Conservation (phyloP, 1,139 yeast genomes). For the Kodamaea derodonti region DNA sequence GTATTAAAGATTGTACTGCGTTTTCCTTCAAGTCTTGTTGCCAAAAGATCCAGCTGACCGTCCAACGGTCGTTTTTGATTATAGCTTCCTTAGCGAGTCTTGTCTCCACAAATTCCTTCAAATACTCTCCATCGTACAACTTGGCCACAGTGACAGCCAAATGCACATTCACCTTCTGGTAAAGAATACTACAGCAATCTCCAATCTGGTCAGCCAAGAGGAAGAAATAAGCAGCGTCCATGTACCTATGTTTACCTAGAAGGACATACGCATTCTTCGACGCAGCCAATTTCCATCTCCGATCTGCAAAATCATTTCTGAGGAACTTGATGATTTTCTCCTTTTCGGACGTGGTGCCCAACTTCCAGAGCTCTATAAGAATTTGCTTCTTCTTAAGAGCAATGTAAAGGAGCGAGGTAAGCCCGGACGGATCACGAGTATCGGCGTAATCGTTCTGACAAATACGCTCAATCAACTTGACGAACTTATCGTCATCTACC, state of each 20-base stretch:
- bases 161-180: slow-evolving; percentile 64
- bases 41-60: slow-evolving; percentile 80
- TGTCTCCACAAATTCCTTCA: slow-evolving; percentile 48
- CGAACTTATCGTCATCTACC: slow-evolving; percentile 52
- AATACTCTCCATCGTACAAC: slow-evolving; percentile 44
- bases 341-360: slow-evolving; percentile 75
- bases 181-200: slow-evolving; percentile 74
- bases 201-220: slow-evolving; percentile 71
- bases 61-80: slow-evolving; percentile 73
- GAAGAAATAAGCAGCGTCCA: slow-evolving; percentile 89
- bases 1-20: slow-evolving; percentile 64
- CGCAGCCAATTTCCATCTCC: slow-evolving; percentile 86
- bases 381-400: slow-evolving; percentile 77
- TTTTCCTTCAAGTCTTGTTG: slow-evolving; percentile 48
- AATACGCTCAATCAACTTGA: slow-evolving; percentile 55
- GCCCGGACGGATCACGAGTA: slow-evolving; percentile 65
- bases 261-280: slow-evolving; percentile 88
- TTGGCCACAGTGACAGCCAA: slow-evolving; percentile 81
- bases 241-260: slow-evolving; percentile 79
- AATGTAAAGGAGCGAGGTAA: slow-evolving; percentile 69
- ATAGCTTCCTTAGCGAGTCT: slow-evolving; percentile 57
- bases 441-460: slow-evolving; percentile 68
- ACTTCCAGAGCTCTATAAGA: slow-evolving; percentile 78
- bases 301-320: slow-evolving; percentile 66
- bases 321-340: slow-evolving; percentile 75